Evolutionary conservation across 2,329 filamentous ascomycete genomes (phyloP).

Genomic region (Fusarium humuli): DNA sequence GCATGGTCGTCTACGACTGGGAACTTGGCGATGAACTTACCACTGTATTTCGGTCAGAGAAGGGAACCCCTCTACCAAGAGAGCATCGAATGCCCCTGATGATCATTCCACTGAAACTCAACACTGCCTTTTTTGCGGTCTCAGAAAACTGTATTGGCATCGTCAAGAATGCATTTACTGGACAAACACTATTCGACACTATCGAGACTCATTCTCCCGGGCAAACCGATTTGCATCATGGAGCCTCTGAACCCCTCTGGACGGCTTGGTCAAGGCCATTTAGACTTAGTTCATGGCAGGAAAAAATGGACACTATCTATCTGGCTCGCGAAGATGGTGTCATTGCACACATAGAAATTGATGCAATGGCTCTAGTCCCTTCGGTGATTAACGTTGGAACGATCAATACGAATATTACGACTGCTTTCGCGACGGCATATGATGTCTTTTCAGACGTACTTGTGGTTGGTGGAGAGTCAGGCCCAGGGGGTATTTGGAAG

Average conservation of each 20-base stretch:
- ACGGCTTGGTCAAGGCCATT: slow-evolving; percentile 85
- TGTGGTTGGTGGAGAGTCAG: slow-evolving; percentile 81
- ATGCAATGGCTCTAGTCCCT: slow-evolving; percentile 65
- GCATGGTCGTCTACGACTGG: slow-evolving; percentile 72
- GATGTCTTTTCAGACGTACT: slow-evolving; percentile 79
- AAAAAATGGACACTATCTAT: slow-evolving; percentile 81
- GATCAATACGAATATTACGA: slow-evolving; percentile 78
- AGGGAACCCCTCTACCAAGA: slow-evolving; percentile 62
- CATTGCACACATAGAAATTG: slow-evolving; percentile 78
- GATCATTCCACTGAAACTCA: slow-evolving; percentile 77
- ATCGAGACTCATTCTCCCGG: slow-evolving; percentile 57
- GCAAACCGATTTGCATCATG: slow-evolving; percentile 61
- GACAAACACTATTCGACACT: slow-evolving; percentile 60
- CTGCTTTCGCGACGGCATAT: slow-evolving; percentile 82
- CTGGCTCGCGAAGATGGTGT: slow-evolving; percentile 89
- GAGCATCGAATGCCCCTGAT: slow-evolving; percentile 72
- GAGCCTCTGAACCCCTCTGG: slow-evolving; percentile 71
- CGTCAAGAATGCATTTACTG: slow-evolving; percentile 65
- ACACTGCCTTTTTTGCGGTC: slow-evolving; percentile 77
- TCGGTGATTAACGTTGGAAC: slow-evolving; percentile 70
- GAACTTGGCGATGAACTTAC: slow-evolving; percentile 62
- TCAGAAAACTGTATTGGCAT: slow-evolving; percentile 69
- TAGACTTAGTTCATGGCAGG: slow-evolving; percentile 71
- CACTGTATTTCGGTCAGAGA: slow-evolving; percentile 57
- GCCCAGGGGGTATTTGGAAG: slow-evolving; percentile 81